Conservation (phyloP, 2,329 filamentous ascomycete genomes). For the Boeremia exigua region DNA sequence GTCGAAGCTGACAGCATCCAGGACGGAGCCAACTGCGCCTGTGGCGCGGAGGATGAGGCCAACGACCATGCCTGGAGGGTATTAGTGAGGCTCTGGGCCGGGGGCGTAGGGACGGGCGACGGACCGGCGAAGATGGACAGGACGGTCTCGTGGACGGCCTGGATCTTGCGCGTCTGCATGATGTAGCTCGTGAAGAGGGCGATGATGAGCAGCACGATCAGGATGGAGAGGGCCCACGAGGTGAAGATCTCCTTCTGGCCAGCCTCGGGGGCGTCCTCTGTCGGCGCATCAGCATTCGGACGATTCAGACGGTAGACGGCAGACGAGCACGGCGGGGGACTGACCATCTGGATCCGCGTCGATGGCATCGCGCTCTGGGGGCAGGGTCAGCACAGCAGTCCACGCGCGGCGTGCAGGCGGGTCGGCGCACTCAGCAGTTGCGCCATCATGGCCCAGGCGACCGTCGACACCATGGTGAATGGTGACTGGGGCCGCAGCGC, state of each 20-base stretch:
- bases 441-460: slow-evolving; percentile 43
- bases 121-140: slow-evolving; percentile 95
- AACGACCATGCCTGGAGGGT: slow-evolving; percentile 82
- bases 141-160: slow-evolving; percentile 96
- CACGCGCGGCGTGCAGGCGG: not conserved
- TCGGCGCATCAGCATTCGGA: slow-evolving; percentile 44
- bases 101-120: slow-evolving; percentile 20
- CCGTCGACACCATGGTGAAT: slow-evolving; percentile 50
- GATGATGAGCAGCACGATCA: slow-evolving; percentile 90
- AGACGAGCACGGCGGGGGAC: slow-evolving; percentile 25
- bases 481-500: slow-evolving; percentile 34
- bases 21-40: slow-evolving; percentile 76
- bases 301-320: slow-evolving; percentile 4
- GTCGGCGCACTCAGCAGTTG: slow-evolving; percentile 48
- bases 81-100: slow-evolving; percentile 31
- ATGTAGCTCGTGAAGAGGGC: slow-evolving; percentile 98
- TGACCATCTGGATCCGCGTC: slow-evolving; percentile 57
- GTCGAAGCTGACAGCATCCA: slow-evolving; percentile 92
- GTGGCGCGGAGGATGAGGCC: slow-evolving; percentile 85
- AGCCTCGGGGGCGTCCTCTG: slow-evolving; percentile 72
- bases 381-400: slow-evolving; percentile 27
- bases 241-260: slow-evolving; percentile 92
- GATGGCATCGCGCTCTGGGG: slow-evolving; percentile 51
- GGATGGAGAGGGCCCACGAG: slow-evolving; percentile 97
- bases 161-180: slow-evolving; percentile 94